Evolutionary conservation across 2,329 filamentous ascomycete species (phyloP).

Genomic region (Aaosphaeria pasadenensis): DNA sequence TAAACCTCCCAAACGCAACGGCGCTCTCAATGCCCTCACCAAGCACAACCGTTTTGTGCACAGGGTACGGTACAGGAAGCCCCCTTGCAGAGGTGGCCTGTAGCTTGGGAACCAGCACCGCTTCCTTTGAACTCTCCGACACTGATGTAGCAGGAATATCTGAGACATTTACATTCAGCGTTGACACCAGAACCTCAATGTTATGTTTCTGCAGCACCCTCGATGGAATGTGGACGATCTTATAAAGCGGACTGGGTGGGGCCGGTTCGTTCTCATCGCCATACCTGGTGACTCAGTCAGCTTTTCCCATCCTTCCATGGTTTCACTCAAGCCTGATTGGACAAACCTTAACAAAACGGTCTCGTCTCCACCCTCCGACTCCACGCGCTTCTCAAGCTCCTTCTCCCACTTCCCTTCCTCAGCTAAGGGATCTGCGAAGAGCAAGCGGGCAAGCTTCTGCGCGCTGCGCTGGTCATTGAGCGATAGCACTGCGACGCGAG

Average conservation of each 20-base stretch:
- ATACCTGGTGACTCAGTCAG: constrained; percentile 43
- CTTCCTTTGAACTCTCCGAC: constrained; percentile 54
- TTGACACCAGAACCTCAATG: constrained; percentile 61
- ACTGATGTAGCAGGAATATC: constrained; percentile 21
- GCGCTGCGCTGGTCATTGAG: constrained; percentile 53
- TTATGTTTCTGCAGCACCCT: constrained; percentile 59
- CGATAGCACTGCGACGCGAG: constrained; percentile 57
- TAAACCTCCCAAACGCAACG: constrained; percentile 48
- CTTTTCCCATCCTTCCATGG: background rate
- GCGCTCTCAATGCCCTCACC: constrained; percentile 70
- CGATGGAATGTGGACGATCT: constrained; percentile 63
- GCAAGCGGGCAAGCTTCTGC: constrained; percentile 63
- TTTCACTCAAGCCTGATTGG: constrained; percentile 23
- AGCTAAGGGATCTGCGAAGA: constrained; percentile 46
- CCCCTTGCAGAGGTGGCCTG: constrained; percentile 65
- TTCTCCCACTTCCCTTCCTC: constrained; percentile 44
- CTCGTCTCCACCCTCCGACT: constrained; percentile 14
- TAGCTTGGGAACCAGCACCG: constrained; percentile 70
- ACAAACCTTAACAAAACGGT: constrained; percentile 41
- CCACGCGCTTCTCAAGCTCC: constrained; percentile 22
- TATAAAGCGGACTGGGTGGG: constrained; percentile 52
- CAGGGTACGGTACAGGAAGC: constrained; percentile 71
- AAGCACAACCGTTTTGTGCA: constrained; percentile 77
- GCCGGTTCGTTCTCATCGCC: constrained; percentile 50
- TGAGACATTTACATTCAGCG: constrained; percentile 46